Evolutionary conservation across 2,329 filamentous ascomycete genomes (phyloP).

Genomic region (Tolypocladium paradoxum): DNA sequence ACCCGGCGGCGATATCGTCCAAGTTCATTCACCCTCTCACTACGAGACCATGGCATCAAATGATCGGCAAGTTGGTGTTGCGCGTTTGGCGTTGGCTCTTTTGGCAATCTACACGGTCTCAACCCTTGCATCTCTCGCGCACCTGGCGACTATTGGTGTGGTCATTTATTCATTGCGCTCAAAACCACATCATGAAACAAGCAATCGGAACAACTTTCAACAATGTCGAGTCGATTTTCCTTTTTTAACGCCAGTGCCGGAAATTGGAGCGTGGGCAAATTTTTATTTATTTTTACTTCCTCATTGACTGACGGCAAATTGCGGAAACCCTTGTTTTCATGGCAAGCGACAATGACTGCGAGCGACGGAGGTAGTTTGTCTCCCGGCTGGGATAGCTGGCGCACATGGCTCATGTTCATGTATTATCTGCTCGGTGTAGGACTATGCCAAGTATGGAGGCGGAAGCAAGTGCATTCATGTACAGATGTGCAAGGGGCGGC

Average conservation of each 20-base stretch:
- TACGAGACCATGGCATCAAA: not conserved
- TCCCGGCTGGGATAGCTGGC: not conserved
- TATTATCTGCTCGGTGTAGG: constrained; percentile 3
- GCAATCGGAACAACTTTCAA: not conserved
- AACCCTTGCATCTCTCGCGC: not conserved
- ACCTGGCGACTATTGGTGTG: not conserved
- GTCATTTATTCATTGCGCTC: not conserved
- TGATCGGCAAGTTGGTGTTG: not conserved
- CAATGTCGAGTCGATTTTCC: not conserved
- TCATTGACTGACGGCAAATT: not conserved
- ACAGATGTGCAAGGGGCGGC: not conserved
- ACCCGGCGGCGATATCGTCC: not conserved
- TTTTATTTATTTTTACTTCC: not conserved
- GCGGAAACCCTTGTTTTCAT: not conserved
- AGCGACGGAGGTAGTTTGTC: not conserved
- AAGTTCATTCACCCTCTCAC: not conserved
- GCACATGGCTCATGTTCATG: constrained; percentile 2
- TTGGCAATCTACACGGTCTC: not conserved
- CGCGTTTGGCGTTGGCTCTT: not conserved
- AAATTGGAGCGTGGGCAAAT: not conserved
- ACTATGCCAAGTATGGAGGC: not conserved
- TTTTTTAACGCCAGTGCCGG: too few relatives aligned
- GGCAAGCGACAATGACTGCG: not conserved
- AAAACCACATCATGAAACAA: not conserved
- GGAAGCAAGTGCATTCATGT: not conserved